A percentile compares a stretch with the other conserved stretches of the same genome.
These are phyloP conservation scores for Penicillium hesseltinei DNA, from an alignment of 2,329 filamentous ascomycete genomes.

Conservation along the genomic window DNA sequence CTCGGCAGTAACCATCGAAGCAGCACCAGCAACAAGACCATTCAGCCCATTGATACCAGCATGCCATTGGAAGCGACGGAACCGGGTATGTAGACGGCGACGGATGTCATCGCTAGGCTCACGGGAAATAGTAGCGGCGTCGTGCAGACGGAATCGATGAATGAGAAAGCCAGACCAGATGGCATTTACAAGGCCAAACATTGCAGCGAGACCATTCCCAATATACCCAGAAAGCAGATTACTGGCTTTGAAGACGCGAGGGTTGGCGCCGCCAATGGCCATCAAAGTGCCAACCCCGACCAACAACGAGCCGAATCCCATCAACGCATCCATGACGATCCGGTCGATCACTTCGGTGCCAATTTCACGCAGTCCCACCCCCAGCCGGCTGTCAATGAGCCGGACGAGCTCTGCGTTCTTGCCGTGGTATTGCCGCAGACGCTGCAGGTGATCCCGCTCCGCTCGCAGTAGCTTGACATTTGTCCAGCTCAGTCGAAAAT, in stretches of 20 bases:
- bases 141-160: slow-evolving; percentile 42
- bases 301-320: slow-evolving; percentile 52
- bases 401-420: slow-evolving; percentile 21
- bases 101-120: slow-evolving; percentile 30
- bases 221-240: slow-evolving; percentile 58
- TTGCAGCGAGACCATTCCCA: slow-evolving; percentile 52
- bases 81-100: slow-evolving; percentile 37
- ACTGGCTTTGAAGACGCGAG: slow-evolving; percentile 44
- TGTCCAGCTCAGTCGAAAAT: slow-evolving; percentile 44
- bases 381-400: slow-evolving; percentile 40
- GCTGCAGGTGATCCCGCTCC: slow-evolving; percentile 41
- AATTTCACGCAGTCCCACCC: slow-evolving; percentile 50
- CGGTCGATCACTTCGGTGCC: slow-evolving; percentile 54
- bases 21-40: slow-evolving; percentile 50
- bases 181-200: slow-evolving; percentile 52
- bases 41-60: slow-evolving; percentile 47
- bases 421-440: slow-evolving; percentile 14
- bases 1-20: slow-evolving; percentile 52
- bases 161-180: slow-evolving; percentile 50
- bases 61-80: slow-evolving; percentile 47
- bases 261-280: slow-evolving; percentile 53
- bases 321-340: slow-evolving; percentile 51
- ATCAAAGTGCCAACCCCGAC: slow-evolving; percentile 54
- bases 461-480: slow-evolving; percentile 49
- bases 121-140: slow-evolving; percentile 22